Evolutionary conservation across 257 asterid genomes (phyloP), one percentile per base, ranked within the genome.

Genomic region (Catharanthus roseus): DNA sequence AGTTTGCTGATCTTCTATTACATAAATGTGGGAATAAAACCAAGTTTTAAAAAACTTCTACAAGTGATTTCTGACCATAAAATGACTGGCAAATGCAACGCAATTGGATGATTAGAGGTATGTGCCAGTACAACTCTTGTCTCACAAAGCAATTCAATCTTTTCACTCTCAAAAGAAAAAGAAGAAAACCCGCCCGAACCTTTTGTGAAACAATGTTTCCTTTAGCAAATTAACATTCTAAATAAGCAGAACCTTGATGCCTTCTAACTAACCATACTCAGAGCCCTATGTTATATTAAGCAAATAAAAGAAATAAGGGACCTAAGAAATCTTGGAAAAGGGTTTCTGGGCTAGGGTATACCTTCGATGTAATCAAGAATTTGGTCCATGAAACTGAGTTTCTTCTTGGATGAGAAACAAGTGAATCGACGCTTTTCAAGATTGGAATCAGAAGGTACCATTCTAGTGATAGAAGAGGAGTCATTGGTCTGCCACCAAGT

Each of bases 361-460:
- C 98, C 98, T 93, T 93, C 97, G 69, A 93, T 93, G 74, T 90
- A 90, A 78, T 93, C 98, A 70, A 93, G 97, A 72, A 93, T 93
- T 82, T 87, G 98, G 77, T 93, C 95, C 90, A 89, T 81, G 84
- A 93, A 83, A 71, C 93, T 75, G 72, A 87, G 88, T 68, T 90
- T 92, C 85, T 88, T 90, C 85, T 87, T 90, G 73, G 97, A 85
- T 15, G 93, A 84, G 82, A 84, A 90, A 69, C 96, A 89, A 24
- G 85, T 78, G 62, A 86, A 5, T 12, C 36, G 65, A 29, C 69
- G 72, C 62, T 68, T 77, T 50, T 38, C 54, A 53, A 3, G 39
- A 13, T 28, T 12, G n/a, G 54, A 58, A 50, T 44, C 54, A 15
- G 71, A 24, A n/a, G 70, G 55, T 26, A 65, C 45, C n/a, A 61